Evolutionary conservation across 768 basidiomycete species (phyloP).

Genomic region (button mushroom (Agaricus bisporus)): DNA sequence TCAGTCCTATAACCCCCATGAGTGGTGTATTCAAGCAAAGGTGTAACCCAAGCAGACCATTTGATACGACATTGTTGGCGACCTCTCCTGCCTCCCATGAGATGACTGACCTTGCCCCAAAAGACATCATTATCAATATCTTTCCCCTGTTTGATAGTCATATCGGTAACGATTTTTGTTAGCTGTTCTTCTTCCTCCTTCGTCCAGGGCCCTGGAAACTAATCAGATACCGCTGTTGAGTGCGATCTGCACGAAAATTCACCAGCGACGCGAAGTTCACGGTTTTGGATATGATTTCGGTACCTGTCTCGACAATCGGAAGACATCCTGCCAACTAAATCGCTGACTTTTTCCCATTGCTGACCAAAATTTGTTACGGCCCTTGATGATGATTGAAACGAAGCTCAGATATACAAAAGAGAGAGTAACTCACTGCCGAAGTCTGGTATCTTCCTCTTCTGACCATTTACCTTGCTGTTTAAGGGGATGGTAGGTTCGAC

Average conservation of each 20-base stretch:
- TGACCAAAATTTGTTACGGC: constrained; percentile 67
- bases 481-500: constrained; percentile 63
- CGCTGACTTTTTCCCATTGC: constrained; percentile 76
- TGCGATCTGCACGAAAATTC: constrained; percentile 11
- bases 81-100: constrained; percentile 71
- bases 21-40: background rate
- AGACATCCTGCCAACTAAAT: constrained; percentile 65
- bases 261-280: constrained; percentile 59
- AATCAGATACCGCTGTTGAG: background rate
- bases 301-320: constrained; percentile 82
- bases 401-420: background rate
- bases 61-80: constrained; percentile 86
- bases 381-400: constrained; percentile 27
- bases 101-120: constrained; percentile 72
- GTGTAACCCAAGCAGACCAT: constrained; percentile 42
- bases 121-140: constrained; percentile 75
- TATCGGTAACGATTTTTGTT: constrained; percentile 66
- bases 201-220: constrained; percentile 57
- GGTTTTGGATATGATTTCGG: constrained; percentile 73
- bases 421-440: constrained; percentile 47
- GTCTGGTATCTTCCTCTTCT: constrained; percentile 53
- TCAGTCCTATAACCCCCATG: constrained; percentile 54
- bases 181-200: constrained; percentile 74
- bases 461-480: constrained; percentile 69
- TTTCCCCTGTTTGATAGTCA: constrained; percentile 69